Conservation (phyloP, 192 early-diverging fungal genomes). For the Backusella luteola region DNA sequence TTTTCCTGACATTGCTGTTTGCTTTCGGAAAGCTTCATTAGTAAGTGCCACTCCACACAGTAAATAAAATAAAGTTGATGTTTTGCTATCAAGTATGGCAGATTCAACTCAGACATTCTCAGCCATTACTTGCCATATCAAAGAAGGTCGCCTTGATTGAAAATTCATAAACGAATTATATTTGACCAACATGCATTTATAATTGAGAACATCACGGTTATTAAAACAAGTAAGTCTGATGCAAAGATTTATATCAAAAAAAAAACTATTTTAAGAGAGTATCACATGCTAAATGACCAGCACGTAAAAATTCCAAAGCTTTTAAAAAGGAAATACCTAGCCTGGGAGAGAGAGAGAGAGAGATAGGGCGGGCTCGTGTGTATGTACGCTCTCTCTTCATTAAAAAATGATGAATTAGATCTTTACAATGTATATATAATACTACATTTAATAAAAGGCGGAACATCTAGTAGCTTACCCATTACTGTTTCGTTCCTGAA, state of each 20-base stretch:
- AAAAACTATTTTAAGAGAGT: not conserved
- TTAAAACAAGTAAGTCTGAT: not conserved
- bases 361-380: not conserved
- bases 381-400: not conserved
- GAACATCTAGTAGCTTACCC: not conserved
- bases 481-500: not conserved
- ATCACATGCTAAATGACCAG: not conserved
- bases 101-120: not conserved
- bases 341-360: not conserved
- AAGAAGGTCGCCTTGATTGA: not conserved
- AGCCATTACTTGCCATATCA: not conserved
- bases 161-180: not conserved
- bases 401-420: not conserved
- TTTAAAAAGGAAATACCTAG: not conserved
- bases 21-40: not conserved
- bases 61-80: not conserved
- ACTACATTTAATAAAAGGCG: not conserved
- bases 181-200: not conserved
- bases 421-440: not conserved
- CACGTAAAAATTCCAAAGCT: not conserved
- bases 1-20: not conserved
- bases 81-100: not conserved
- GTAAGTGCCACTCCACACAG: not conserved
- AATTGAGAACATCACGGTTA: not conserved
- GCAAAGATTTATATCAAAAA: not conserved